A percentile compares a stretch with the other conserved stretches of the same genome.
These are phyloP conservation scores for Excoecaria cochinchinensis DNA, from an alignment of 345 rosid species.

Conservation along the genomic window DNA sequence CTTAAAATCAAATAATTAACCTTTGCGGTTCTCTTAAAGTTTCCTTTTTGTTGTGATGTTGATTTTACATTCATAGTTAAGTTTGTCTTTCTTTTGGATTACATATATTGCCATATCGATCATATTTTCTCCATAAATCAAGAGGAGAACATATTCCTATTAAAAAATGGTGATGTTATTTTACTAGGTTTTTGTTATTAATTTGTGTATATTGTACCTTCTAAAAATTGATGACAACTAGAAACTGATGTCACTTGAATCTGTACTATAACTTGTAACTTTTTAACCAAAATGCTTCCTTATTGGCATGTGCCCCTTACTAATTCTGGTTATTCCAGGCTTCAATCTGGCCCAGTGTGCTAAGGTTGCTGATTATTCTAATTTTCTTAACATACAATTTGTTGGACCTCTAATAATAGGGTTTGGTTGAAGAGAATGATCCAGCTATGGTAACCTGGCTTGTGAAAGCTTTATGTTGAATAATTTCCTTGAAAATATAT, in stretches of 20 bases:
- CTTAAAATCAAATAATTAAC: background rate
- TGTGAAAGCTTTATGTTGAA: background rate
- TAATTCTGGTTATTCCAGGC: background rate
- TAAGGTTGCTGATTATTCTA: background rate
- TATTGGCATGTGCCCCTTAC: background rate
- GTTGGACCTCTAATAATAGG: background rate
- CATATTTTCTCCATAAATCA: background rate
- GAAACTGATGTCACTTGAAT: background rate
- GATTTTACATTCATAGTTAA: background rate
- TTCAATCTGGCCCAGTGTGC: background rate
- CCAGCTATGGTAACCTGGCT: background rate
- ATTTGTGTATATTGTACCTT: background rate
- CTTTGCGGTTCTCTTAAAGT: background rate
- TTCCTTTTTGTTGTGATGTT: background rate
- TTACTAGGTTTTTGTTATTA: background rate
- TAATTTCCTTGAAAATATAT: background rate
- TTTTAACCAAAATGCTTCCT: background rate
- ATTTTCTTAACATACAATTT: background rate
- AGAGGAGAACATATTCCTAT: background rate
- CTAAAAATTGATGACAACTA: background rate
- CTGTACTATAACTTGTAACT: background rate
- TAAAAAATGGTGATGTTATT: background rate
- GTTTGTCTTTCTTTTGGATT: background rate
- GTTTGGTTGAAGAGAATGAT: background rate
- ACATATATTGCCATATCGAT: background rate